Conservation (phyloP, 768 basidiomycete genomes). For the Rhizopogon salebrosus region DNA sequence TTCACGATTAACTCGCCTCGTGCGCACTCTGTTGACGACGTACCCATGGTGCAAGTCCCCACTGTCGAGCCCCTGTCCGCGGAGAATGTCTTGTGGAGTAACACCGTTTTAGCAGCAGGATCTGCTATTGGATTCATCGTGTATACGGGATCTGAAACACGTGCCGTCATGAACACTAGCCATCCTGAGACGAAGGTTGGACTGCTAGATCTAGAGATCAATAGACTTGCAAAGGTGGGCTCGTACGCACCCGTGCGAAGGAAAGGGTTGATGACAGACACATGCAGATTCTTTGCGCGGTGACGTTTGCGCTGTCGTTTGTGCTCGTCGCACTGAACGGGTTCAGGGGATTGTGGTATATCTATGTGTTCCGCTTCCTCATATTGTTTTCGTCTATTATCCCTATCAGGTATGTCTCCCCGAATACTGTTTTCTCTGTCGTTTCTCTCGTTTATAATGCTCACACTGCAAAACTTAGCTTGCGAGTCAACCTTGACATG, state of each 20-base stretch:
- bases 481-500: conserved; percentile 99
- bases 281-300: conserved; percentile 81
- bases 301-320: conserved; percentile 88
- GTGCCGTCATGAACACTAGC: conserved; percentile 98
- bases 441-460: not conserved
- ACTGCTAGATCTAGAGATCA: conserved; percentile 89
- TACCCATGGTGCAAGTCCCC: conserved; percentile 35
- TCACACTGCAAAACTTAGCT: conserved; percentile 39
- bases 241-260: not conserved
- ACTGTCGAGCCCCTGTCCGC: conserved; percentile 84
- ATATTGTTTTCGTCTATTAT: conserved; percentile 99
- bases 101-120: conserved; percentile 95
- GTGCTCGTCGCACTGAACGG: conserved; percentile 94
- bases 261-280: not conserved
- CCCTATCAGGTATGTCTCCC: conserved; percentile 81
- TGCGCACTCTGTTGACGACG: conserved; percentile 24
- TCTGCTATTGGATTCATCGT: conserved; percentile 89
- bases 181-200: conserved; percentile 95
- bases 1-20: conserved; percentile 63
- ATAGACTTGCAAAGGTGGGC: conserved; percentile 86
- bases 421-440: not conserved
- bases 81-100: conserved; percentile 95
- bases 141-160: conserved; percentile 91
- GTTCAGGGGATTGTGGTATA: conserved; percentile 92
- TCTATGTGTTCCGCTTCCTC: conserved; percentile 94